phyloP scores from a whole-genome alignment of 352 stramenopile species.

The Paralagenidium karlingii region DNA sequence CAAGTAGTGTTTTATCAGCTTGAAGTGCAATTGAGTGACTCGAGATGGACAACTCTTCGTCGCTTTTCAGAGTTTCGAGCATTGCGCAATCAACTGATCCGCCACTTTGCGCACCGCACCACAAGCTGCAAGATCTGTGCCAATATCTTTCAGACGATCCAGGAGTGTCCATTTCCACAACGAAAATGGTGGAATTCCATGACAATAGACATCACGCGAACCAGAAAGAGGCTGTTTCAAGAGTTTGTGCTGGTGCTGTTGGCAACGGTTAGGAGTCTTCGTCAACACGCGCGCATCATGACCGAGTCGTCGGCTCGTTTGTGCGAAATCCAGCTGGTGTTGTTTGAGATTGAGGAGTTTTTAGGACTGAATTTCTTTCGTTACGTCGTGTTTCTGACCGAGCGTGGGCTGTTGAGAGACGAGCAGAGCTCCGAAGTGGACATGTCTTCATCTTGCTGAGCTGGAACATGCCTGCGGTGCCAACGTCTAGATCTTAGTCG shows the following conservation, averaged over 20 bases:
- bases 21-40: constrained; percentile 46
- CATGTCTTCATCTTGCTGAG: too few relatives aligned
- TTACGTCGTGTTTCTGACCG: constrained; percentile 48
- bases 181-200: background rate
- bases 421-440: too few relatives aligned
- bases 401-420: too few relatives aligned
- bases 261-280: constrained; percentile 36
- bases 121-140: constrained; percentile 37
- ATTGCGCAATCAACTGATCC: constrained; percentile 42
- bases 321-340: constrained; percentile 42
- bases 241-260: constrained; percentile 40
- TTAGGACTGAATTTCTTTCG: constrained; percentile 48
- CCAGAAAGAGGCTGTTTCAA: constrained; percentile 38
- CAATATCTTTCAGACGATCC: constrained; percentile 43
- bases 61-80: constrained; percentile 66
- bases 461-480: too few relatives aligned
- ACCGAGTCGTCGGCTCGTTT: constrained; percentile 18
- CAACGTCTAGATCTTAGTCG: too few relatives aligned
- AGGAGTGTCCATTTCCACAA: constrained; percentile 26
- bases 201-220: constrained; percentile 15
- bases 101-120: constrained; percentile 25
- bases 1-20: constrained; percentile 57
- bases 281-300: constrained; percentile 44
- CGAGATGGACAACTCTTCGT: constrained; percentile 36
- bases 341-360: constrained; percentile 59